Conservation (phyloP, 495 filamentous ascomycete genomes). For the Patellaria atrata region DNA sequence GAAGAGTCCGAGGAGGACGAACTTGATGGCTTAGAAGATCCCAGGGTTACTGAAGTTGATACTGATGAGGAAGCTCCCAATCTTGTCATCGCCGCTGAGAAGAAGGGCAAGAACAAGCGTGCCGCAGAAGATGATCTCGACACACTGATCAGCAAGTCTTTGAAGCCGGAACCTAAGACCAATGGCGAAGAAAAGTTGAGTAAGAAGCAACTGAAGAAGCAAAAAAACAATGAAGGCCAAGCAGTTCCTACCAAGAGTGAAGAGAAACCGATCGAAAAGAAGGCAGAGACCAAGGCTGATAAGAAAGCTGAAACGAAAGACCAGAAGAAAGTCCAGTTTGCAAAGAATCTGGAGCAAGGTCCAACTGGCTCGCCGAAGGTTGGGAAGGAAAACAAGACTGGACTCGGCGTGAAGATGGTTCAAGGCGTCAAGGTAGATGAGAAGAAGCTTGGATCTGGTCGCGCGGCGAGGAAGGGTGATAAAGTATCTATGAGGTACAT, state of each 20-base stretch:
- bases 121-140: slow-evolving; percentile 56
- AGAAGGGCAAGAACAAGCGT: slow-evolving; percentile 60
- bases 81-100: slow-evolving; percentile 44
- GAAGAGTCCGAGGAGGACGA: slow-evolving; percentile 72
- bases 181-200: slow-evolving; percentile 52
- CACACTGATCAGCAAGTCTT: slow-evolving; percentile 60
- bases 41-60: slow-evolving; percentile 71
- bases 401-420: slow-evolving; percentile 58
- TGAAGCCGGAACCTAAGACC: slow-evolving; percentile 33
- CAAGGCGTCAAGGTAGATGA: slow-evolving; percentile 87
- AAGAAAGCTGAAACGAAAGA: slow-evolving; percentile 31
- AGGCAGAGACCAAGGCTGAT: slow-evolving; percentile 37
- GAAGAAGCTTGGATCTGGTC: slow-evolving; percentile 76
- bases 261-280: too few relatives aligned
- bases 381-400: slow-evolving; percentile 36
- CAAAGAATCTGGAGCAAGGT: slow-evolving; percentile 94
- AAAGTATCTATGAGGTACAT: slow-evolving; percentile 90
- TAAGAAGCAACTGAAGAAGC: slow-evolving; percentile 98
- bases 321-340: slow-evolving; percentile 83
- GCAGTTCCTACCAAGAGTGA: slow-evolving; percentile 44
- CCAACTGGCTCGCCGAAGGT: slow-evolving; percentile 47
- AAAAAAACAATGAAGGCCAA: slow-evolving; percentile 94
- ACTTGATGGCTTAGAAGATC: slow-evolving; percentile 63
- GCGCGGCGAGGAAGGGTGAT: slow-evolving; percentile 70
- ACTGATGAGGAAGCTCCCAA: slow-evolving; percentile 65